Base-by-base conservation (phyloP, 495 filamentous ascomycete genomes). In the Lasiosphaeria miniovina region DNA sequence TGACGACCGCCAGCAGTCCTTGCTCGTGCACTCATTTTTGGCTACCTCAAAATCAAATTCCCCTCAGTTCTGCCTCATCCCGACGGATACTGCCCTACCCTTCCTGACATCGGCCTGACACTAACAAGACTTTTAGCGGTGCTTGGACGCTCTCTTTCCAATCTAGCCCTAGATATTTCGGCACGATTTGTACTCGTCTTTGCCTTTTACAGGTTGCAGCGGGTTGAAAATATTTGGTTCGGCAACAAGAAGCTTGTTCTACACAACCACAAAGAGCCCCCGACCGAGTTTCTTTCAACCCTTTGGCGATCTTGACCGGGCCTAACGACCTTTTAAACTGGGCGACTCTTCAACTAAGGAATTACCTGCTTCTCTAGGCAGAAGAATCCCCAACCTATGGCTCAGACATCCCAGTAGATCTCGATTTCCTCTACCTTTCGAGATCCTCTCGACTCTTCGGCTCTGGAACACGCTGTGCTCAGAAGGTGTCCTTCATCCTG, bases 381-480 rank as follows among this genome's bases (percentile, higher is more conserved):
- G 12, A 40, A n/a, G 10, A 43, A 54, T 24, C n/a, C 4, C 58
- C 61, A 58, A 61, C 75, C 69, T 71, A 80, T 80, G 77, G 77
- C 77, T 76, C 59, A 57, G 64, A 56, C 50, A 61, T 71, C 67
- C 55, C 68, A 74, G 56, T 78, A 80, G 69, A 73, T 73, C 65
- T 71, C 65, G 56, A 73, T 40, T 61, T 36, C 58, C 48, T 53
- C 58, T 53, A 41, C 51, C 55, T 48, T 53, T 66, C 56, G 65
- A 65, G 64, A 65, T 63, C 58, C 50, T 50, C 51, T 2, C 59
- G 46, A 71, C 76, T 75, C 74, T 75, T 74, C 74, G 57, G 70
- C 74, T 68, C 67, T 75, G 70, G 71, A 70, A 70, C 40, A 14
- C 43, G 54, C 32, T 31, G 54, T 61, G 61, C 65, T 64, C 54